Percentiles rank a stretch among this genome's conserved stretches.
Evolutionary conservation across 2,329 filamentous ascomycete genomes (phyloP).

Genomic region (Metarhizium rileyi): DNA sequence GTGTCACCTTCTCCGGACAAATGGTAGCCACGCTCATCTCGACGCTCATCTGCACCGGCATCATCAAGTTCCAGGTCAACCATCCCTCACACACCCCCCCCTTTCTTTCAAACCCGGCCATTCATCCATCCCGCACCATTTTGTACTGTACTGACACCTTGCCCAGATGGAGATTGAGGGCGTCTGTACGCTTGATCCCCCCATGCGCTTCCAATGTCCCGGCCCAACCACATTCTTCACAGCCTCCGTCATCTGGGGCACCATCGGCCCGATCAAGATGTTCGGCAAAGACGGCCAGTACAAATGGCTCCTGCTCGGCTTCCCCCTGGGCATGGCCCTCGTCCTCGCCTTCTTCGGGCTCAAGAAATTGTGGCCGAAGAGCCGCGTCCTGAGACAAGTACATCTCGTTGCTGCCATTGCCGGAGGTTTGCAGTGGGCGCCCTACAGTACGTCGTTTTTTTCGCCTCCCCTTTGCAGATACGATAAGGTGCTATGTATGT

Average conservation of each 20-base stretch:
- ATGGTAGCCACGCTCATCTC: conserved; percentile 25
- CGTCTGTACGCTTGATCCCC: conserved; percentile 27
- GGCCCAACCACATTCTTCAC: conserved; percentile 29
- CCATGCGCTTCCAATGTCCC: conserved; percentile 27
- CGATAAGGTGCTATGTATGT: too few relatives aligned
- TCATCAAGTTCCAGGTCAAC: conserved; percentile 27
- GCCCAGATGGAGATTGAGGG: conserved; percentile 20
- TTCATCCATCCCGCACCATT: background rate
- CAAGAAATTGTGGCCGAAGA: conserved; percentile 22
- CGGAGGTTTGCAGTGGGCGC: conserved; percentile 30
- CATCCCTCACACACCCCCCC: background rate
- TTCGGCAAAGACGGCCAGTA: conserved; percentile 27
- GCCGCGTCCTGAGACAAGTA: conserved; percentile 25
- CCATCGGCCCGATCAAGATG: conserved; percentile 27
- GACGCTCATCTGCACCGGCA: conserved; percentile 22
- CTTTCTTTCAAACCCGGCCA: background rate
- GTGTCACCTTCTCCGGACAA: conserved; percentile 26
- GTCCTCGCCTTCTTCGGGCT: conserved; percentile 27
- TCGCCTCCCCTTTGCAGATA: background rate
- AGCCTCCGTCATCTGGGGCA: conserved; percentile 31
- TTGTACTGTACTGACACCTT: background rate
- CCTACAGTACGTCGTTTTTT: conserved; percentile 23
- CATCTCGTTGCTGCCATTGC: conserved; percentile 33
- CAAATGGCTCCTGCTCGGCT: conserved; percentile 28
- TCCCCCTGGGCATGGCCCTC: conserved; percentile 27